These are phyloP conservation scores for Euryodendron excelsum DNA, from an alignment of 148 eudicot genomes.

Conservation along the genomic window DNA sequence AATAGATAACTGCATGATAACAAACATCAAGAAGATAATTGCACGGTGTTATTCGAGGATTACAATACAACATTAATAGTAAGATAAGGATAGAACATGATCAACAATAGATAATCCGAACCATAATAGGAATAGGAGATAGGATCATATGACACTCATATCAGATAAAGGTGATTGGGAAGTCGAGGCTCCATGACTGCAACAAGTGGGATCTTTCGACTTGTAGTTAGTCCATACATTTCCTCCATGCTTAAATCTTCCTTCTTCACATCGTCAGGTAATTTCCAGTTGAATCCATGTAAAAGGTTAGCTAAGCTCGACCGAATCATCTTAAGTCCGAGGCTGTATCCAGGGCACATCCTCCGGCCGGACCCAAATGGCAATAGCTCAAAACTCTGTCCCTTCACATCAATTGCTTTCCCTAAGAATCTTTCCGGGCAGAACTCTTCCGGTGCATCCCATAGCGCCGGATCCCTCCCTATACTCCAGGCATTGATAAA, in stretches of 20 bases:
- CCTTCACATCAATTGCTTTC: slow-evolving; percentile 25
- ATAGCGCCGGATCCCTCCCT: slow-evolving; percentile 23
- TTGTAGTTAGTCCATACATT: slow-evolving; percentile 28
- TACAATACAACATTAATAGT: too few relatives aligned
- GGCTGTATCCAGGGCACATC: slow-evolving; percentile 38
- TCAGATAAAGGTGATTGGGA: background rate
- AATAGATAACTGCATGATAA: too few relatives aligned
- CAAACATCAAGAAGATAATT: too few relatives aligned
- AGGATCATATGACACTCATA: too few relatives aligned
- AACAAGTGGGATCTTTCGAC: slow-evolving; percentile 24
- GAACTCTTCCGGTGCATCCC: slow-evolving; percentile 34
- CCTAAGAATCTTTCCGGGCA: slow-evolving; percentile 37
- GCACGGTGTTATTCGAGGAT: too few relatives aligned
- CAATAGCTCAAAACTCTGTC: slow-evolving; percentile 30
- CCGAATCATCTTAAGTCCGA: slow-evolving; percentile 30
- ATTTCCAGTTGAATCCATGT: slow-evolving; percentile 33
- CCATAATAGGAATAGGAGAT: too few relatives aligned
- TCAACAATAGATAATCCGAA: too few relatives aligned
- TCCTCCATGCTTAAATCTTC: slow-evolving; percentile 40
- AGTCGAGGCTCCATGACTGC: slow-evolving; percentile 31
- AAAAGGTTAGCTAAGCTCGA: slow-evolving; percentile 29
- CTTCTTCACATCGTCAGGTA: slow-evolving; percentile 20
- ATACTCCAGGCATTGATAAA: slow-evolving; percentile 28
- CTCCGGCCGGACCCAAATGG: slow-evolving; percentile 45
- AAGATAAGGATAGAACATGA: too few relatives aligned